Evolutionary conservation across 208 protist species (phyloP), one percentile per base, ranked within the genome.

Genomic region (Crithidia bombi): DNA sequence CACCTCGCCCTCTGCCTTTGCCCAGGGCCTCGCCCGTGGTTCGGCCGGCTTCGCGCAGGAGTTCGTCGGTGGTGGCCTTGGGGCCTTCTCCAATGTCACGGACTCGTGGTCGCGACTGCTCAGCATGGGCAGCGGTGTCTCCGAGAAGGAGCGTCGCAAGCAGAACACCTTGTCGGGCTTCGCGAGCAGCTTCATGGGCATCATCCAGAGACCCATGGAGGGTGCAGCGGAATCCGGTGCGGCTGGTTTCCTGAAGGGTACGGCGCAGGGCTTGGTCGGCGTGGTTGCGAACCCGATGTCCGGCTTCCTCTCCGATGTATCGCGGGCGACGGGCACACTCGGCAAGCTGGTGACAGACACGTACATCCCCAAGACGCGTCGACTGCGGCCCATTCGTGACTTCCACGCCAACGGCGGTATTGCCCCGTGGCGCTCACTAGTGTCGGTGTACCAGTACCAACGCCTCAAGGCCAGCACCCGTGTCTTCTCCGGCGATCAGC

Each of bases 261-360:
- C 94, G 5, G 90, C 86, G 32, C 87, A 96, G 26, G 95, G 95
- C 50, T 59, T 97, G 7, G 72, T 96, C 39, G 95, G 95, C 30
- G 81, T 97, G 23, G 76, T 95, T 5, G 69, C 87, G 10, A 93
- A 92, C 56, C 95, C 95, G 1, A 62, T 97, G 32, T 85, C 87
- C 0, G 95, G 95, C 11, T 49, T 95, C 11, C 79, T 98, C 30
- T 87, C 83, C 17, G 91, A 96, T 66, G 82, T 94, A 21, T 90
- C 87, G 2, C 71, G 79, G 23, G 78, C 81, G 11, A 91, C 91
- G 0, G 81, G 79, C 11, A 83, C 83, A 12, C 67, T 83, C 58
- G 85, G 89, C 19, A 75, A 89, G 57, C 49, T 93, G 17, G 81
- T 92, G 47, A 87, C 76, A 33, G 81, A 92, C 68, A 86, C 76